phyloP scores from a whole-genome alignment of 106 monocot species.

The Dioscorea zingiberensis region DNA sequence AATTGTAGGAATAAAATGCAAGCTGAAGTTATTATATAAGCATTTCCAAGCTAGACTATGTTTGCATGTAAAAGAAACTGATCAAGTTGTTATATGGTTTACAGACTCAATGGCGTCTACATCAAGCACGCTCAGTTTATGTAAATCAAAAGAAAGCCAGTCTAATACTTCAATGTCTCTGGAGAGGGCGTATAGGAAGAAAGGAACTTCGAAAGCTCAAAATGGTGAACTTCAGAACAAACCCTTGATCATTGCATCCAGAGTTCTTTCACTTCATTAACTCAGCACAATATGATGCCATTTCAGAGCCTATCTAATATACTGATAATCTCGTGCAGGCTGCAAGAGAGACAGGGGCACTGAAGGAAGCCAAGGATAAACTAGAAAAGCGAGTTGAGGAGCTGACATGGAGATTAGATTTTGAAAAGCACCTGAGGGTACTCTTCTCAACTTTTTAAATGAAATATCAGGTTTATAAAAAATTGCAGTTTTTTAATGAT shows the following conservation, averaged over 20 bases:
- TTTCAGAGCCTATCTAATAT: too few species aligned
- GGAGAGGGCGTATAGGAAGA: conserved; percentile 90
- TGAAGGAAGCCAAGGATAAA: conserved; percentile 96
- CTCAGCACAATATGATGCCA: too few species aligned
- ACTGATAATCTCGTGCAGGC: conserved; percentile 36
- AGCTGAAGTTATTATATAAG: not conserved
- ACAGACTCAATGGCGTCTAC: conserved; percentile 77
- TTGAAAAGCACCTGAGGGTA: conserved; percentile 92
- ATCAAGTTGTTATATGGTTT: conserved; percentile 10
- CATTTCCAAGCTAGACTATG: not conserved
- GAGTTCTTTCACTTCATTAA: too few species aligned
- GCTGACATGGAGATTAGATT: conserved; percentile 87
- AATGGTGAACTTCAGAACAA: conserved; percentile 46
- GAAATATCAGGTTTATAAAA: not conserved
- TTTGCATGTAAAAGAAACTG: too few species aligned
- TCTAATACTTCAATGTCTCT: conserved; percentile 79
- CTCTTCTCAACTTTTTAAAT: not conserved
- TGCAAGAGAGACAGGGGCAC: conserved; percentile 92
- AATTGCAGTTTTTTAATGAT: not conserved
- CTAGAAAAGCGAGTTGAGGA: conserved; percentile 95
- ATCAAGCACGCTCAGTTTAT: conserved; percentile 57
- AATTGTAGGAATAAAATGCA: too few species aligned
- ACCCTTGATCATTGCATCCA: not conserved
- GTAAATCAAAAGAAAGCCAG: conserved; percentile 56
- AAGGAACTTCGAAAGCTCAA: conserved; percentile 84